Evolutionary conservation across 73 alveolate species (phyloP).

Genomic region (Tetrahymena borealis): DNA sequence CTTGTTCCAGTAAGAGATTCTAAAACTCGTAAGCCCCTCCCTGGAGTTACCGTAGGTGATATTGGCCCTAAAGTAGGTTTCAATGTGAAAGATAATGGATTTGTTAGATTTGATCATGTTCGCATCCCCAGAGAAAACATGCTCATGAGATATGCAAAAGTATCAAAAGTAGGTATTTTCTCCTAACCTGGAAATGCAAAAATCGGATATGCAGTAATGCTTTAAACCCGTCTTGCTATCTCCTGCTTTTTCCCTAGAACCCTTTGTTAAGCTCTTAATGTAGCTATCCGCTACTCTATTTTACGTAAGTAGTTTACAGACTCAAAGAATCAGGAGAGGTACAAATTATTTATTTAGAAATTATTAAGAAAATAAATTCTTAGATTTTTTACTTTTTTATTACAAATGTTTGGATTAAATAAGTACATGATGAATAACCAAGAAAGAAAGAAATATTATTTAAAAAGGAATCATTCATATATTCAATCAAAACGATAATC

Average conservation of each 20-base stretch:
- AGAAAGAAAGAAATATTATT: too few species aligned
- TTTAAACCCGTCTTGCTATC: slow-evolving; percentile 50
- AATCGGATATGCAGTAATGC: slow-evolving; percentile 74
- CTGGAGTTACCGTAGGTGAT: slow-evolving; percentile 76
- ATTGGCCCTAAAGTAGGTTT: slow-evolving; percentile 76
- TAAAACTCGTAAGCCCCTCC: slow-evolving; percentile 57
- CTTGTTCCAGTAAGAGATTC: slow-evolving; percentile 57
- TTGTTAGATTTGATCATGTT: slow-evolving; percentile 55
- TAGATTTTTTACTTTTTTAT: background rate
- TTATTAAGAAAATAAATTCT: background rate
- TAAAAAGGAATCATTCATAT: too few species aligned
- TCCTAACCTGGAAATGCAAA: slow-evolving; percentile 50
- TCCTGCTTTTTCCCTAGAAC: slow-evolving; percentile 33
- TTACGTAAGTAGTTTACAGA: slow-evolving; percentile 65
- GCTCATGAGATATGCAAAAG: slow-evolving; percentile 71
- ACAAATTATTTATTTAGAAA: background rate
- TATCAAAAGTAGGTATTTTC: slow-evolving; percentile 58
- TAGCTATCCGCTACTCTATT: slow-evolving; percentile 59
- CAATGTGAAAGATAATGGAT: slow-evolving; percentile 85
- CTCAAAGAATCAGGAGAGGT: slow-evolving; percentile 34
- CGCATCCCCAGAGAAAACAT: slow-evolving; percentile 78
- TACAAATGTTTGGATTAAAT: background rate
- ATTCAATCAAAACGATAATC: too few species aligned
- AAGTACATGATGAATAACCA: background rate
- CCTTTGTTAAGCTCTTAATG: slow-evolving; percentile 47